These are phyloP conservation scores for Asclepias syriaca DNA, from an alignment of 257 asterid species.

Conservation along the genomic window DNA sequence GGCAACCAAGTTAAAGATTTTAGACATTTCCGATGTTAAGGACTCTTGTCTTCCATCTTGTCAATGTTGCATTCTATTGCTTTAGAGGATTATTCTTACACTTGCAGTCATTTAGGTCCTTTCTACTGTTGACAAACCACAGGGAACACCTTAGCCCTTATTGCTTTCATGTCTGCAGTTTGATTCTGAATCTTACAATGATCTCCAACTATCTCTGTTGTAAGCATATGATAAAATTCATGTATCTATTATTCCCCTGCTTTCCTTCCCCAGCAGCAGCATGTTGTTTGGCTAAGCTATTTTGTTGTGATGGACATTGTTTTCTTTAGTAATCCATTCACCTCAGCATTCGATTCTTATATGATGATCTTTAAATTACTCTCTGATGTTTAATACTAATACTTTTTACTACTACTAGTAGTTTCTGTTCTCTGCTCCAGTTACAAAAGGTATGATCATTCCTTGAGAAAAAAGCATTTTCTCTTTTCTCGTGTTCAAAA, in stretches of 20 bases:
- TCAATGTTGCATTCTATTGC: background rate
- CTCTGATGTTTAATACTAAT: too few relatives aligned
- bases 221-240: background rate
- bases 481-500: background rate
- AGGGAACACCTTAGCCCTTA: background rate
- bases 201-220: background rate
- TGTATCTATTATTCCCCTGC: background rate
- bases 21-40: background rate
- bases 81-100: background rate
- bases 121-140: background rate
- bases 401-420: too few relatives aligned
- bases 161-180: background rate
- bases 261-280: background rate
- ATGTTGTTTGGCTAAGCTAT: background rate
- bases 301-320: background rate
- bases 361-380: too few relatives aligned
- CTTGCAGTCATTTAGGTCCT: background rate
- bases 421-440: background rate
- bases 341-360: background rate
- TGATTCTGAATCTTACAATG: background rate
- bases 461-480: background rate
- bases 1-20: background rate
- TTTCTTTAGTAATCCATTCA: background rate
- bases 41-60: background rate
- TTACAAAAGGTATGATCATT: background rate